phyloP scores from a whole-genome alignment of 1,284 basidiomycete species.

The Heimioporus retisporus region DNA sequence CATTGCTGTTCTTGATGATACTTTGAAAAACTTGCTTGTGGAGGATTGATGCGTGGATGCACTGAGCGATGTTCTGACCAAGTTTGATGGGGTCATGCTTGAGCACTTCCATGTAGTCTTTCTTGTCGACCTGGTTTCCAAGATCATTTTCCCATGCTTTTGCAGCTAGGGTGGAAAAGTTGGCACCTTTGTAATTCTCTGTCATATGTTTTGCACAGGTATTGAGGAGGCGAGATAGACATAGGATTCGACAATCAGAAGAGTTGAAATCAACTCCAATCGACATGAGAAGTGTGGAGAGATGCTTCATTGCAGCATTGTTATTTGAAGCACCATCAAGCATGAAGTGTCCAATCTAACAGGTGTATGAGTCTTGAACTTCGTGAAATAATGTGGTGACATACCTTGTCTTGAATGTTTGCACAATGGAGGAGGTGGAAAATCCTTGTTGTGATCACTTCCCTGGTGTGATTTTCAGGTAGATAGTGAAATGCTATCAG shows the following conservation, averaged over 20 bases:
- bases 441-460: too few relatives aligned
- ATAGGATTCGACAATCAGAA: background rate
- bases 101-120: constrained; percentile 1
- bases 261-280: background rate
- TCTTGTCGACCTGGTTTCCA: background rate
- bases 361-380: background rate
- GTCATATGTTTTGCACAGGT: background rate
- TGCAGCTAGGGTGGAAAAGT: background rate
- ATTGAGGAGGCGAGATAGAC: background rate
- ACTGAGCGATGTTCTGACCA: background rate
- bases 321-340: background rate
- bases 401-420: background rate
- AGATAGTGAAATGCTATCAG: too few relatives aligned
- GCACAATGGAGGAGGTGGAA: background rate
- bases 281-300: background rate
- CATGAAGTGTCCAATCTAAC: background rate
- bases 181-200: background rate
- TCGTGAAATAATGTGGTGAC: background rate
- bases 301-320: background rate
- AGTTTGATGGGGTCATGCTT: constrained; percentile 9
- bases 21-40: constrained; percentile 1
- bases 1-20: background rate
- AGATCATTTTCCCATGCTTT: background rate
- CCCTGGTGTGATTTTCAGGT: too few relatives aligned
- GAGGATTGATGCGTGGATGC: constrained; percentile 2